These are phyloP conservation scores for Oryza meyeriana DNA, from an alignment of 176 grass and related monocot species.

Conservation along the genomic window DNA sequence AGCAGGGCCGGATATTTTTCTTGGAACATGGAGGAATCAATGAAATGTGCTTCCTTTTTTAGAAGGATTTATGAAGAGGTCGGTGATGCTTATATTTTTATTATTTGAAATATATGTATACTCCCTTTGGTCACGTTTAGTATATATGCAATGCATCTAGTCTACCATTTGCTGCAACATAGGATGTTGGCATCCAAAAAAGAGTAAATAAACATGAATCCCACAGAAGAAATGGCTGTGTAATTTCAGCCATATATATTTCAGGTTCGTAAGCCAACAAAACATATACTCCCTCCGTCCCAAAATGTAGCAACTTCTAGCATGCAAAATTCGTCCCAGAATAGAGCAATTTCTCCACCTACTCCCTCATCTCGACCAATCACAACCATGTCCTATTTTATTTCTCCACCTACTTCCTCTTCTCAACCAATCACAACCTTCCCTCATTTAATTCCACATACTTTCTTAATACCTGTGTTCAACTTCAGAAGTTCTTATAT, in stretches of 20 bases:
- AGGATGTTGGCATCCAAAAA: conserved; percentile 12
- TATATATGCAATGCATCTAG: neutral
- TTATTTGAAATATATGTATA: conserved; percentile 22
- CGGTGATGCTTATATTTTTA: conserved; percentile 25
- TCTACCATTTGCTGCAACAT: conserved; percentile 13
- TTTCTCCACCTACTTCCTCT: too few relatives aligned
- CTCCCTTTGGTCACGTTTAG: conserved; percentile 3
- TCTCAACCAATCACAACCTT: too few relatives aligned
- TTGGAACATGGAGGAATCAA: conserved; percentile 64
- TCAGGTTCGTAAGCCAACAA: neutral
- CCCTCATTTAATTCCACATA: too few relatives aligned
- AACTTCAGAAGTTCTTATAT: too few relatives aligned
- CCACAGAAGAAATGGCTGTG: neutral
- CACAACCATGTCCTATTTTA: too few relatives aligned
- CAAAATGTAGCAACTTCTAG: too few relatives aligned
- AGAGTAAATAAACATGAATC: neutral
- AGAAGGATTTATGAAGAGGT: conserved; percentile 99
- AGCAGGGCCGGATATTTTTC: conserved; percentile 57
- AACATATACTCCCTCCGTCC: too few relatives aligned
- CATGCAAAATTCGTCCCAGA: too few relatives aligned
- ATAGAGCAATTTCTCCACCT: too few relatives aligned
- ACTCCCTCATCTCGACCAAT: too few relatives aligned
- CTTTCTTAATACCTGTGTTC: too few relatives aligned
- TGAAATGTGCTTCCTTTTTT: conserved; percentile 87
- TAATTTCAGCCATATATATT: conserved; percentile 8